phyloP scores from a whole-genome alignment of 306 rosid genomes.

The Benincasa hispida region DNA sequence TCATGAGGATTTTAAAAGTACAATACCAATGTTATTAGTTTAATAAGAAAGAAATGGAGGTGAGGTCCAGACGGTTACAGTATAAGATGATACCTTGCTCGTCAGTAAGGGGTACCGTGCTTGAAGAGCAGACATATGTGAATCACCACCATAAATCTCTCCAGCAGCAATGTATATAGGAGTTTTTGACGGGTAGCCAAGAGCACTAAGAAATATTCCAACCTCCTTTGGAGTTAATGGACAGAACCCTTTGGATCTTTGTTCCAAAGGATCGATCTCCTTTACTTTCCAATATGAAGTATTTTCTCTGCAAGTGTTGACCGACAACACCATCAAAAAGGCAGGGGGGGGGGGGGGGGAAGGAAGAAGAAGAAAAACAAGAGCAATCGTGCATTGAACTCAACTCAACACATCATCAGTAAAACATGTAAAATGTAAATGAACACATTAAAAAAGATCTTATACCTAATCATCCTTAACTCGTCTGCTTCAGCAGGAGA shows the following conservation, averaged over 20 bases:
- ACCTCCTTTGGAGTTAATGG: slow-evolving; percentile 94
- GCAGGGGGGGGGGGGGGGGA: no score
- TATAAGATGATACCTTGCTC: slow-evolving; percentile 53
- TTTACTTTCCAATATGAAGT: slow-evolving; percentile 84
- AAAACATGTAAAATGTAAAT: not conserved
- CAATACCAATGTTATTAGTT: not conserved
- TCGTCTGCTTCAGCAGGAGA: slow-evolving; percentile 66
- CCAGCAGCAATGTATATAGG: slow-evolving; percentile 95
- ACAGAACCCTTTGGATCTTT: slow-evolving; percentile 79
- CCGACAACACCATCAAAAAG: not conserved
- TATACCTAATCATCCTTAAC: slow-evolving; percentile 59
- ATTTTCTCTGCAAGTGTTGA: slow-evolving; percentile 38
- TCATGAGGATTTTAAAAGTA: not conserved
- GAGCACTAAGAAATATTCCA: slow-evolving; percentile 77
- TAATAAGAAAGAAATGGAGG: not conserved
- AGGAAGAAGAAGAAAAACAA: not conserved
- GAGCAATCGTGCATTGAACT: not conserved
- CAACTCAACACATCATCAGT: not conserved
- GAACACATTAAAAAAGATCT: not conserved
- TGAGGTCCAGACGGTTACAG: not conserved
- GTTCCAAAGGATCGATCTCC: slow-evolving; percentile 66
- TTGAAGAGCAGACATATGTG: slow-evolving; percentile 58
- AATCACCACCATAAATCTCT: slow-evolving; percentile 82
- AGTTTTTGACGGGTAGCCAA: slow-evolving; percentile 74
- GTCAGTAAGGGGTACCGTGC: slow-evolving; percentile 68